These are phyloP conservation scores for Sarocladiaceae sp. DNA, from an alignment of 2,329 filamentous ascomycete genomes.

Conservation along the genomic window DNA sequence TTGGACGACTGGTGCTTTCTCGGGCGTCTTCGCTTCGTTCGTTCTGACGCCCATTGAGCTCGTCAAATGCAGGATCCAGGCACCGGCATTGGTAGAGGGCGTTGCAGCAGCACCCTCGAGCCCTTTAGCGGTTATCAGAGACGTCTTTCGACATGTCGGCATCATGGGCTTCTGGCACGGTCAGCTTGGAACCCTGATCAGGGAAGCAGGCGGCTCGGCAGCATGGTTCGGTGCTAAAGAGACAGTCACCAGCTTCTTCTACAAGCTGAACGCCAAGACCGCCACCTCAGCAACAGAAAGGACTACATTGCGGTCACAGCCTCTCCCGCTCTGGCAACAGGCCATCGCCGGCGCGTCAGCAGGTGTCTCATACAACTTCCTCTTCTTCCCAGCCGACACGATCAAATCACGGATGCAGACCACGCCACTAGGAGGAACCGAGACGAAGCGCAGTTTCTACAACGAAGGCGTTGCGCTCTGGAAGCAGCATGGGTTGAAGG, in stretches of 20 bases:
- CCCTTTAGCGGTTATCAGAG: conserved; percentile 67
- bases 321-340: conserved; percentile 79
- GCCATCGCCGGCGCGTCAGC: conserved; percentile 82
- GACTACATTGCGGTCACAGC: conserved; percentile 38
- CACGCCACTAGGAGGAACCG: conserved; percentile 57
- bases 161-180: conserved; percentile 90
- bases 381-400: conserved; percentile 96
- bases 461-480: conserved; percentile 71
- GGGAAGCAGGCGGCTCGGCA: conserved; percentile 87
- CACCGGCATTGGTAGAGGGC: conserved; percentile 46
- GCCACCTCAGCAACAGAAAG: conserved; percentile 35
- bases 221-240: conserved; percentile 96
- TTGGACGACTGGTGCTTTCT: conserved; percentile 75
- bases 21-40: conserved; percentile 84
- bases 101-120: conserved; percentile 47
- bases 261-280: conserved; percentile 46
- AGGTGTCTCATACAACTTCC: conserved; percentile 92
- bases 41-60: conserved; percentile 93
- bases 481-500: conserved; percentile 74
- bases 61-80: conserved; percentile 98
- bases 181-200: conserved; percentile 86
- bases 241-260: conserved; percentile 68
- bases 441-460: conserved; percentile 63
- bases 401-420: conserved; percentile 98
- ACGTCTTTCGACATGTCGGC: conserved; percentile 80